phyloP scores from a whole-genome alignment of 306 rosid species.

The Dalbergia cultrata region DNA sequence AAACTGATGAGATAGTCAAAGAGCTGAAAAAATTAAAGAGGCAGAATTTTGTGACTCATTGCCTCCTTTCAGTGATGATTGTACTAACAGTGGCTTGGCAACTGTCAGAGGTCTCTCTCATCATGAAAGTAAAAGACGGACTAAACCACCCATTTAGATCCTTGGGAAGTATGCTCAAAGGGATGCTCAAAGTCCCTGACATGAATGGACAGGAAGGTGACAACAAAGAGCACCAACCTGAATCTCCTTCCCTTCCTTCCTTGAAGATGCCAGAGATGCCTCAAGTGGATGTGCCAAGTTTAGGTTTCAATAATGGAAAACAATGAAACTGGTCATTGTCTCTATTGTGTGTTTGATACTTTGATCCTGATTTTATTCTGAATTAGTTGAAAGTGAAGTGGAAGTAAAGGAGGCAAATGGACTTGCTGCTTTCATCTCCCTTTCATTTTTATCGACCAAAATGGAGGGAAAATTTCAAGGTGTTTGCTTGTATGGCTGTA shows the following conservation, averaged over 20 bases:
- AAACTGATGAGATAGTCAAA: slow-evolving; percentile 60
- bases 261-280: slow-evolving; percentile 58
- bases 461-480: neutral
- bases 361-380: neutral
- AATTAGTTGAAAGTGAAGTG: neutral
- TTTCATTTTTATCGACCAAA: neutral
- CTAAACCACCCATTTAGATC: slow-evolving; percentile 64
- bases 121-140: slow-evolving; percentile 65
- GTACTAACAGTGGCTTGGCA: slow-evolving; percentile 83
- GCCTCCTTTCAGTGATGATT: slow-evolving; percentile 88
- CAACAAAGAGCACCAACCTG: slow-evolving; percentile 39
- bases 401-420: slow-evolving; percentile 13
- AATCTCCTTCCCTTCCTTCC: slow-evolving; percentile 49
- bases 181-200: slow-evolving; percentile 47
- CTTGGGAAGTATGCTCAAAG: slow-evolving; percentile 56
- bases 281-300: slow-evolving; percentile 44
- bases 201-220: slow-evolving; percentile 39
- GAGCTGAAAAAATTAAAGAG: slow-evolving; percentile 71
- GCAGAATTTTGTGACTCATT: slow-evolving; percentile 80
- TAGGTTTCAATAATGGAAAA: slow-evolving; percentile 24
- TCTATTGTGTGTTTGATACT: neutral
- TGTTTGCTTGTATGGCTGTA: neutral
- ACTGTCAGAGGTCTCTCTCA: slow-evolving; percentile 73
- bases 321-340: slow-evolving; percentile 34
- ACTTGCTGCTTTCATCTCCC: neutral